phyloP scores from a whole-genome alignment of 1,139 yeast species.

The Lipomyces yarrowii region DNA sequence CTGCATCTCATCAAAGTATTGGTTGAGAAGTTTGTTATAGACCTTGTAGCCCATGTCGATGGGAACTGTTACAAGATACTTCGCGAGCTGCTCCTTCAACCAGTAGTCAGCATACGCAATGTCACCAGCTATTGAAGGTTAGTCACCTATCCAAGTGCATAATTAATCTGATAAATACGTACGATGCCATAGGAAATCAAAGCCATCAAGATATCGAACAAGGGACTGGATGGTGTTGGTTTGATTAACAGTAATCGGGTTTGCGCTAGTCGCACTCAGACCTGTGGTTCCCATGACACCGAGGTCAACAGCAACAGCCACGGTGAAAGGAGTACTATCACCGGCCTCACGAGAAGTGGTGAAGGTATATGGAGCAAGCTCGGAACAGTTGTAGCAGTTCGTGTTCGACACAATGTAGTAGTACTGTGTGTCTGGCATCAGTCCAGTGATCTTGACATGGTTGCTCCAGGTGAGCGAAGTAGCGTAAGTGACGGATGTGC shows the following conservation, averaged over 20 bases:
- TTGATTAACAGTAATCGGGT: conserved; percentile 23
- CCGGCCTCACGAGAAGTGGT: conserved; percentile 34
- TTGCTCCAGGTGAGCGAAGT: conserved; percentile 31
- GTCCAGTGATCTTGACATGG: conserved; percentile 34
- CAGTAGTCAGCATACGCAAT: conserved; percentile 40
- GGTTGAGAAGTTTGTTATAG: conserved; percentile 35
- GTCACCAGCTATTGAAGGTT: conserved; percentile 34
- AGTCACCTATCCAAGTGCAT: background rate
- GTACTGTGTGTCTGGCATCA: conserved; percentile 37
- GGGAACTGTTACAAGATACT: conserved; percentile 25
- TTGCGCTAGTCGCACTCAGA: conserved; percentile 12
- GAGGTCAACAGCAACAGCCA: conserved; percentile 37
- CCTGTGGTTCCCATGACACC: conserved; percentile 36
- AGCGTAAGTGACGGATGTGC: conserved; percentile 35
- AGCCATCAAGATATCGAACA: conserved; percentile 30
- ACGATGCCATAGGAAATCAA: conserved; percentile 37
- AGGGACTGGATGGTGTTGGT: conserved; percentile 34
- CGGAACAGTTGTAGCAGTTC: conserved; percentile 16
- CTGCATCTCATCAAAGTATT: conserved; percentile 35
- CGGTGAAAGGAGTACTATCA: conserved; percentile 30
- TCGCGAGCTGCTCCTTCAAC: conserved; percentile 35
- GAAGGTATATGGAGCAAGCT: conserved; percentile 23
- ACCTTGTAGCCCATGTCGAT: conserved; percentile 25
- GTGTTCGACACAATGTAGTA: conserved; percentile 35
- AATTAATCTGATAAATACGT: background rate